Percentiles rank a stretch among this genome's conserved stretches.
Evolutionary conservation across 140 eudicot species (phyloP).

Genomic region (Anethum foeniculum): DNA sequence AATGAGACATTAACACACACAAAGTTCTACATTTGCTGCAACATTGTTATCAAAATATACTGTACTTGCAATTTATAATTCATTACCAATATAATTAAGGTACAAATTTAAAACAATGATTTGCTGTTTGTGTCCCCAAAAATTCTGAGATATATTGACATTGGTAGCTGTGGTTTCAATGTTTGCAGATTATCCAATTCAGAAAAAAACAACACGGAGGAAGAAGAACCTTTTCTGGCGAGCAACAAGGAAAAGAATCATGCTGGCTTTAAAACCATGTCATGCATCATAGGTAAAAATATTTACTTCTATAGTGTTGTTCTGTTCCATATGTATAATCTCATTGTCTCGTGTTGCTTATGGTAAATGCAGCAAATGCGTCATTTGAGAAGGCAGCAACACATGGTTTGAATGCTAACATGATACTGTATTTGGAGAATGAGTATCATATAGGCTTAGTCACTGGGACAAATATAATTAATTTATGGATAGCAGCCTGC

Average conservation of each 20-base stretch:
- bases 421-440: constrained; percentile 26
- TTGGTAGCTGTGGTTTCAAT: no score
- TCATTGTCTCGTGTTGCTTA: not conserved
- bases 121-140: no score
- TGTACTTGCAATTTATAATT: no score
- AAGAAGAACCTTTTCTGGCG: not conserved
- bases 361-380: not conserved
- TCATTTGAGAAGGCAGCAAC: constrained; percentile 27
- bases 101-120: no score
- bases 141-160: no score
- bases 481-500: constrained; percentile 22
- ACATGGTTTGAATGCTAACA: constrained; percentile 29
- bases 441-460: constrained; percentile 24
- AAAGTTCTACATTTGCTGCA: no score
- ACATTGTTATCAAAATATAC: no score
- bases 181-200: no score
- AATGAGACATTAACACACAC: no score
- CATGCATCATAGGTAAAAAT: not conserved
- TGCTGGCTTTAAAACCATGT: not conserved
- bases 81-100: no score
- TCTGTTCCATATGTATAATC: not conserved
- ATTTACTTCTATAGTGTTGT: not conserved
- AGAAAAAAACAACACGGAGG: not conserved
- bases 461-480: constrained; percentile 22
- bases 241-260: not conserved